Percentiles rank a stretch among this genome's conserved stretches.
These are phyloP conservation scores for Capsaspora owczarzaki DNA, from an alignment of 78 protist genomes.

Conservation along the genomic window DNA sequence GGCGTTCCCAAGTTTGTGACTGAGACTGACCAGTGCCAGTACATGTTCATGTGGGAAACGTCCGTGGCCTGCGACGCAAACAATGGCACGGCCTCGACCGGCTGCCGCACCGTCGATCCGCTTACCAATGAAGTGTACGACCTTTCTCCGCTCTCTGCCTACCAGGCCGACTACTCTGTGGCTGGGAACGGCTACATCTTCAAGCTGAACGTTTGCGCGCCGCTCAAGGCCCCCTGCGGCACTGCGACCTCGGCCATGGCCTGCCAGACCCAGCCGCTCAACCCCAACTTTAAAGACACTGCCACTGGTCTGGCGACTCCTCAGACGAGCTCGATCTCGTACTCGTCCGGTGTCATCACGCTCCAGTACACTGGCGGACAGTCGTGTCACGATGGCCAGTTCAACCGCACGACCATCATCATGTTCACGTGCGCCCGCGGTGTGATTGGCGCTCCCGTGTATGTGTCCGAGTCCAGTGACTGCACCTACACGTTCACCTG, in stretches of 20 bases:
- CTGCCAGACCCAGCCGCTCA: too few species aligned
- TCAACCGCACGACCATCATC: neutral
- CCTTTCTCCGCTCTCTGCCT: slow-evolving; percentile 6
- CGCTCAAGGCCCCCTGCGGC: neutral
- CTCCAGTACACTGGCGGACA: neutral
- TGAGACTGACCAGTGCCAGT: neutral
- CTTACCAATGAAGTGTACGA: neutral
- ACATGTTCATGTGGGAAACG: neutral
- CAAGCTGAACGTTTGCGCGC: neutral
- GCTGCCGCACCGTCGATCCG: too few species aligned
- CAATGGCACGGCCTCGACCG: neutral
- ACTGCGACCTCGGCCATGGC: too few species aligned
- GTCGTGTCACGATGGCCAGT: neutral
- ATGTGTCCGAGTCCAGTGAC: neutral
- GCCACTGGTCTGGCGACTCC: too few species aligned
- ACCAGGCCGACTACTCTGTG: too few species aligned
- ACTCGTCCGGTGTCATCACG: neutral
- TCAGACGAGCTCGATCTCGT: too few species aligned
- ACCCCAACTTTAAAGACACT: too few species aligned
- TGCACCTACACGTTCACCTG: neutral
- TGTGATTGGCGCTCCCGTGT: neutral
- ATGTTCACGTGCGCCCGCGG: neutral
- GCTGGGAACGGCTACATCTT: neutral
- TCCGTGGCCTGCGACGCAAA: neutral
- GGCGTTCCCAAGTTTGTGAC: neutral